phyloP scores from a whole-genome alignment of 148 eudicot species.

The Dysphania ambrosioides region DNA sequence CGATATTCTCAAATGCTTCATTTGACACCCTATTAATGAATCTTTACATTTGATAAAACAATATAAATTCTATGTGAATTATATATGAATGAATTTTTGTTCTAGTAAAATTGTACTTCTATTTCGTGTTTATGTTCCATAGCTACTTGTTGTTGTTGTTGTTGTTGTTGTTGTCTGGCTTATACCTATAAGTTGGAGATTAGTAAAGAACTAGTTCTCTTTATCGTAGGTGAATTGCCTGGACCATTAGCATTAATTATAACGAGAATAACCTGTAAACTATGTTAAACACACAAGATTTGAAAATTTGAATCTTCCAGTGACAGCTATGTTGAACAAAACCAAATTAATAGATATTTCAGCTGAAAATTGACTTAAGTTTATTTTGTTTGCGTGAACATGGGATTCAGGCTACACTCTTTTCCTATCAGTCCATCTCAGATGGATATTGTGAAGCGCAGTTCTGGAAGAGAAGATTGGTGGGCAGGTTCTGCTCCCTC shows the following conservation, averaged over 20 bases:
- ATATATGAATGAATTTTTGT: too few relatives aligned
- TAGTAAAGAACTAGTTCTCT: not conserved
- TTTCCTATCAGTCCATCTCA: slow-evolving; percentile 82
- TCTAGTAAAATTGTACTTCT: too few relatives aligned
- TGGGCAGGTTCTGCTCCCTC: slow-evolving; percentile 97
- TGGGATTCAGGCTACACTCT: slow-evolving; percentile 71
- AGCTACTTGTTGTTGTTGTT: too few relatives aligned
- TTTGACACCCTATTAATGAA: too few relatives aligned
- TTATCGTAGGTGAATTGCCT: not conserved
- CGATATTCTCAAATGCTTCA: not conserved
- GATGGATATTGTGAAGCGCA: slow-evolving; percentile 86
- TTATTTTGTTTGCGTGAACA: not conserved
- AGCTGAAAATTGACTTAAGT: not conserved
- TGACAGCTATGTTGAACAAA: too few relatives aligned
- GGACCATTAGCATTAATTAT: not conserved
- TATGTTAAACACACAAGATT: not conserved
- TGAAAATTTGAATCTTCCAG: not conserved
- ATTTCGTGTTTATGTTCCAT: too few relatives aligned
- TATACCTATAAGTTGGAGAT: not conserved
- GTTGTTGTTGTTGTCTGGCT: not conserved
- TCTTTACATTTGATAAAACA: too few relatives aligned
- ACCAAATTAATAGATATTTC: not conserved
- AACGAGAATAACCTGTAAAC: not conserved
- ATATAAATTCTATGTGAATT: too few relatives aligned
- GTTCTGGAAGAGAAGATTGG: slow-evolving; percentile 79